These are phyloP conservation scores for Annulohypoxylon moriforme DNA, from an alignment of 495 filamentous ascomycete genomes.

Conservation along the genomic window DNA sequence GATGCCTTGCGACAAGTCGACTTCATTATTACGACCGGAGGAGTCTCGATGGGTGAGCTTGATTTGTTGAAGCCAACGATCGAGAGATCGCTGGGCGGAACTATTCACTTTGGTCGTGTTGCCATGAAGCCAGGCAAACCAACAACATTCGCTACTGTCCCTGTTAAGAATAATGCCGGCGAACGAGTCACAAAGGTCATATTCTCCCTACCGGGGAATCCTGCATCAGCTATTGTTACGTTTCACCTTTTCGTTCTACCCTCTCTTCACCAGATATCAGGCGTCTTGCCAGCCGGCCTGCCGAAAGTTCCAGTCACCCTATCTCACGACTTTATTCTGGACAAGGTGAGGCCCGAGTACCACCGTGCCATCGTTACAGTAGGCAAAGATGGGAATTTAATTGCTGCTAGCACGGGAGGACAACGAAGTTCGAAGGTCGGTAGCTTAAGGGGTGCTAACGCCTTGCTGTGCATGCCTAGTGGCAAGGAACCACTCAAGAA, in stretches of 20 bases:
- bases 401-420: conserved; percentile 85
- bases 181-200: conserved; percentile 74
- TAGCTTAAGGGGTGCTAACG: conserved; percentile 89
- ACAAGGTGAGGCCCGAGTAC: conserved; percentile 84
- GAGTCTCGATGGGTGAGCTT: conserved; percentile 97
- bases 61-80: conserved; percentile 98
- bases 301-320: conserved; percentile 77
- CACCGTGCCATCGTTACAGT: conserved; percentile 80
- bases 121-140: conserved; percentile 98
- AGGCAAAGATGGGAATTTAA: conserved; percentile 67
- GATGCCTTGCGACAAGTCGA: conserved; percentile 78
- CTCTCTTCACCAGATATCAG: conserved; percentile 77
- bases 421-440: conserved; percentile 91
- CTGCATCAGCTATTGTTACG: conserved; percentile 90
- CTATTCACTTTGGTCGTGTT: conserved; percentile 96
- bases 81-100: conserved; percentile 88
- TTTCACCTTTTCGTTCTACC: conserved; percentile 95
- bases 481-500: conserved; percentile 56
- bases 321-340: conserved; percentile 75
- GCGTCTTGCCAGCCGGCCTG: conserved; percentile 70
- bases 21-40: conserved; percentile 90
- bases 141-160: conserved; percentile 93
- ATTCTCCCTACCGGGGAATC: conserved; percentile 95
- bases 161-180: conserved; percentile 68
- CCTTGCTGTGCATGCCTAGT: conserved; percentile 78